Conservation (phyloP, 106 monocot genomes). For the Phalaenopsis aphrodite region DNA sequence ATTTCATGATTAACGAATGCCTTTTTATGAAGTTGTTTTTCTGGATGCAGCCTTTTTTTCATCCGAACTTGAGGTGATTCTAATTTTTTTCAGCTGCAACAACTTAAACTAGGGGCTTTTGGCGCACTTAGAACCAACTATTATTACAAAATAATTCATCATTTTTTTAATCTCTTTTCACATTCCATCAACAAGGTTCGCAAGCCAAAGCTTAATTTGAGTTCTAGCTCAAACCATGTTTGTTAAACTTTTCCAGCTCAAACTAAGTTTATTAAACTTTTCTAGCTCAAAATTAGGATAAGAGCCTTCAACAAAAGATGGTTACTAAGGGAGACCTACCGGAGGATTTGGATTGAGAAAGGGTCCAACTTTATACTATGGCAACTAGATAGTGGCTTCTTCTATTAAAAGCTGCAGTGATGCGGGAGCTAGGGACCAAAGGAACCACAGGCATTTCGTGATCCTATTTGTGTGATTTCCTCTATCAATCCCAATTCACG, state of each 20-base stretch:
- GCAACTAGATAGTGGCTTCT: not conserved
- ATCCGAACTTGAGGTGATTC: not conserved
- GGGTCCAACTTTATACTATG: not conserved
- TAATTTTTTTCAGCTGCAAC: not conserved
- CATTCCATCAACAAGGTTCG: not conserved
- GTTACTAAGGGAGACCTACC: not conserved
- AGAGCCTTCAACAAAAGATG: not conserved
- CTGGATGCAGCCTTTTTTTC: not conserved
- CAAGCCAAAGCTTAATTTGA: not conserved
- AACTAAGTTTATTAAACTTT: not conserved
- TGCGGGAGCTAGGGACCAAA: not conserved
- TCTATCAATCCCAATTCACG: too few relatives aligned
- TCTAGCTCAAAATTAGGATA: not conserved
- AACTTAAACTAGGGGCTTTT: not conserved
- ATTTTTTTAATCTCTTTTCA: not conserved
- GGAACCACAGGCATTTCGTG: too few relatives aligned
- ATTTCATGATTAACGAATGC: not conserved
- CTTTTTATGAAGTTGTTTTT: not conserved
- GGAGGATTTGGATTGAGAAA: slow-evolving; percentile 2
- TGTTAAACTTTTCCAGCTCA: not conserved
- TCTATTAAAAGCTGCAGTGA: not conserved
- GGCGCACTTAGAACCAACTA: too few relatives aligned
- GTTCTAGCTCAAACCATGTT: not conserved
- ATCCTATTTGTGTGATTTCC: too few relatives aligned
- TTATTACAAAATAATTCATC: too few relatives aligned